phyloP scores from a whole-genome alignment of 345 rosid species.

The Gossypium ekmanianum region DNA sequence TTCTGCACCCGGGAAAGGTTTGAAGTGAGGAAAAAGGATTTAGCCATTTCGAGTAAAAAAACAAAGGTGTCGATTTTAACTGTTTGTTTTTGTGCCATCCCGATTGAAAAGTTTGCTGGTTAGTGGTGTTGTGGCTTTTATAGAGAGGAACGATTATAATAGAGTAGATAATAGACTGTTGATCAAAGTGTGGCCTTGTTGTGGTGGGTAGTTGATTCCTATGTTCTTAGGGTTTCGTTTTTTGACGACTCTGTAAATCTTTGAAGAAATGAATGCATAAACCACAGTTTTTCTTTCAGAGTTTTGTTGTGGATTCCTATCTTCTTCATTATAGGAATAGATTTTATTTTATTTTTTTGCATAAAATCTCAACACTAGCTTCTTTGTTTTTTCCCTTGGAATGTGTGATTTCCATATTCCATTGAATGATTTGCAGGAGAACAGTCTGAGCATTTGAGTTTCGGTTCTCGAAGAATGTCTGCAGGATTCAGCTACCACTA shows the following conservation, averaged over 20 bases:
- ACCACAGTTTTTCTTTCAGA: not conserved
- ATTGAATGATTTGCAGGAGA: not conserved
- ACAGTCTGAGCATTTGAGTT: not conserved
- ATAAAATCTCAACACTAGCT: not conserved
- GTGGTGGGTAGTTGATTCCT: not conserved
- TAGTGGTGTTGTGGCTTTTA: constrained; percentile 6
- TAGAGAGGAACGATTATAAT: constrained; percentile 15
- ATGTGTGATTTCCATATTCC: not conserved
- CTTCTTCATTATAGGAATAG: no score
- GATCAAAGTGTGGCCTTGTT: not conserved
- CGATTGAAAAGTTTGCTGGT: not conserved
- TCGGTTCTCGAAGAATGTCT: constrained; percentile 21
- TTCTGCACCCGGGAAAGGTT: constrained; percentile 41
- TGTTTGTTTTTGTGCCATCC: not conserved
- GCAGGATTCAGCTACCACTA: not conserved
- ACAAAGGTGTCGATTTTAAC: constrained; percentile 5
- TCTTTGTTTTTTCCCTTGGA: not conserved
- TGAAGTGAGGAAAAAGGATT: constrained; percentile 28
- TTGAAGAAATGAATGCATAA: constrained; percentile 17
- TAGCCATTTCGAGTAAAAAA: not conserved
- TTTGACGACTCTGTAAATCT: constrained; percentile 25
- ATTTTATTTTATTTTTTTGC: not conserved
- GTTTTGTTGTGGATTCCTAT: no score
- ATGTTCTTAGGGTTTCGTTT: constrained; percentile 14
- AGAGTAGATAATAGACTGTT: constrained; percentile 6